These are phyloP conservation scores for Gossypium stocksii DNA, from an alignment of 345 rosid species.

Conservation along the genomic window DNA sequence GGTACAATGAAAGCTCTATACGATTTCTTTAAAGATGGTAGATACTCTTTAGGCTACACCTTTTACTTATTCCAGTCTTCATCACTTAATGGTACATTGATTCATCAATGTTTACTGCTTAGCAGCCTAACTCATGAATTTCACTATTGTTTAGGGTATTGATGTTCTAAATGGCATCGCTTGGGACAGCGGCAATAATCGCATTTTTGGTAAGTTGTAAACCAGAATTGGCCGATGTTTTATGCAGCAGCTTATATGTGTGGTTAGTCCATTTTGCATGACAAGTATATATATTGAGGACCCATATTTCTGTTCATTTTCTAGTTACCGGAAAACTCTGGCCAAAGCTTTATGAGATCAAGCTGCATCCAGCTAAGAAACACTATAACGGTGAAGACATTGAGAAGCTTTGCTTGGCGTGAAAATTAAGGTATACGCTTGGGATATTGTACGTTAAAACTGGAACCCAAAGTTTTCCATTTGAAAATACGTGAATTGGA, in stretches of 20 bases:
- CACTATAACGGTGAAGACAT: slow-evolving; percentile 23
- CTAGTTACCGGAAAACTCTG: slow-evolving; percentile 84
- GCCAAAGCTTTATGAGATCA: slow-evolving; percentile 85
- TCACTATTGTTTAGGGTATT: slow-evolving; percentile 39
- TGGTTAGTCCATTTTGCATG: not conserved
- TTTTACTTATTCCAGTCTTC: not conserved
- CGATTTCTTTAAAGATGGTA: not conserved
- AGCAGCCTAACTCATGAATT: not conserved
- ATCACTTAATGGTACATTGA: not conserved
- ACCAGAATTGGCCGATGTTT: not conserved
- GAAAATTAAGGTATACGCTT: not conserved
- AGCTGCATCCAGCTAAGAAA: slow-evolving; percentile 39
- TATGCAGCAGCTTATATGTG: not conserved
- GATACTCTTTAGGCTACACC: not conserved
- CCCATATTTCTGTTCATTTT: not conserved
- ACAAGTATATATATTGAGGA: not conserved
- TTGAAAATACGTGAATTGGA: not conserved
- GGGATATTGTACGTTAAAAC: not conserved
- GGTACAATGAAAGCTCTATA: not conserved
- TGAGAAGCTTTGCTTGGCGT: slow-evolving; percentile 45
- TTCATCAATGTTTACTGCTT: not conserved
- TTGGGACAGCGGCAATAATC: slow-evolving; percentile 63
- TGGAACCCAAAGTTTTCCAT: not conserved
- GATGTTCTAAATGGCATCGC: slow-evolving; percentile 98
- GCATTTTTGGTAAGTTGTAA: slow-evolving; percentile 55